Conservation (phyloP, 306 rosid species). For the Styphnolobium japonicum region DNA sequence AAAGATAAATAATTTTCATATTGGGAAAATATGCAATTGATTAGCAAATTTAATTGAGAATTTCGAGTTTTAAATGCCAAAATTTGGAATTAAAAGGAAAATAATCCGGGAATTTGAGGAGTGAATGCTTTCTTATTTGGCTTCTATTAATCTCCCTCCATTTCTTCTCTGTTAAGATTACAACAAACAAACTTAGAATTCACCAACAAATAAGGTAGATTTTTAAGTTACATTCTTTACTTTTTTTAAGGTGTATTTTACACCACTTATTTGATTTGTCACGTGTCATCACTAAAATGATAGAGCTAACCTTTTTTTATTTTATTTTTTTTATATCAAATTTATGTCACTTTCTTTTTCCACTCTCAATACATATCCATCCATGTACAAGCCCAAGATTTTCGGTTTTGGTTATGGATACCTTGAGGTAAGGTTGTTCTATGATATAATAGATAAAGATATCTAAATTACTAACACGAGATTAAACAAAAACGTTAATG, state of each 20-base stretch:
- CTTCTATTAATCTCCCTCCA: background rate
- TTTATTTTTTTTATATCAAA: background rate
- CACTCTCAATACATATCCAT: background rate
- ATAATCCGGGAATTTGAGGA: background rate
- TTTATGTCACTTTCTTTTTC: background rate
- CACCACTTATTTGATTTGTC: slow-evolving; percentile 21
- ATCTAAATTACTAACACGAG: background rate
- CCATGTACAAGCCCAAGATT: background rate
- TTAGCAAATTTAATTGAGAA: background rate
- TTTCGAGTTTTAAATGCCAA: background rate
- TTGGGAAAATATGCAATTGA: background rate
- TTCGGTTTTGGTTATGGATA: slow-evolving; percentile 7
- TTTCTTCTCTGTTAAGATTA: background rate
- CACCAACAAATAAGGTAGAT: background rate
- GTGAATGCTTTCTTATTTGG: background rate
- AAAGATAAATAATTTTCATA: background rate
- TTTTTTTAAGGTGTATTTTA: slow-evolving; percentile 28
- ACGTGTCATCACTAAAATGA: slow-evolving; percentile 12
- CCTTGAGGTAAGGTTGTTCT: slow-evolving; percentile 29
- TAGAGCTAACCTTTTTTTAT: background rate
- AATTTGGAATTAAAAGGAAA: background rate
- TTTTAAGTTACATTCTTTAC: background rate
- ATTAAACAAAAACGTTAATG: background rate
- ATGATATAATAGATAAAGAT: slow-evolving; percentile 14
- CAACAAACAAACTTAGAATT: background rate